Percentiles rank a stretch among this genome's conserved stretches.
phyloP scores from a whole-genome alignment of 768 basidiomycete genomes.

The Galerina marginata region DNA sequence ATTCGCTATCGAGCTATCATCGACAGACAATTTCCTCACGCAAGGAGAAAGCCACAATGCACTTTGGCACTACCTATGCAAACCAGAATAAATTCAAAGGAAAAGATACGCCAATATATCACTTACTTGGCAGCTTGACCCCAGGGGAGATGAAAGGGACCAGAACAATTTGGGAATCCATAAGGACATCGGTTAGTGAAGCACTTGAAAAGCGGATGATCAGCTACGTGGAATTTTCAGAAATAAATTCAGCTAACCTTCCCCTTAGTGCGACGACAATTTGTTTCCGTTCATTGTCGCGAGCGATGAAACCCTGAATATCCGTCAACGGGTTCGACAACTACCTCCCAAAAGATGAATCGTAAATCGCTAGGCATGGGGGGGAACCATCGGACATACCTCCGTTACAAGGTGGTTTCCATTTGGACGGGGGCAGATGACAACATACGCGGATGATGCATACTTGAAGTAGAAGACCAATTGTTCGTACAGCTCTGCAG shows the following conservation, averaged over 20 bases:
- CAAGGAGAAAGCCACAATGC: constrained; percentile 56
- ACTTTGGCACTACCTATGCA: constrained; percentile 44
- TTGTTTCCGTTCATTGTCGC: constrained; percentile 48
- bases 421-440: constrained; percentile 54
- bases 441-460: constrained; percentile 53
- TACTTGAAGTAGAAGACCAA: constrained; percentile 61
- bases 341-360: constrained; percentile 26
- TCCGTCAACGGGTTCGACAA: constrained; percentile 46
- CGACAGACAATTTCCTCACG: constrained; percentile 35
- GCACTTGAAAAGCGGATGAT: constrained; percentile 30
- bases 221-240: background rate
- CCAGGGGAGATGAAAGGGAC: constrained; percentile 52
- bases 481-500: constrained; percentile 45
- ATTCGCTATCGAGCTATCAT: background rate
- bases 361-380: background rate
- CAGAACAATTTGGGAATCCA: constrained; percentile 47
- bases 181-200: constrained; percentile 45
- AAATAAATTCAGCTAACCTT: constrained; percentile 38
- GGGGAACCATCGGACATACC: constrained; percentile 27
- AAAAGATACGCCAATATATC: background rate
- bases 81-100: background rate
- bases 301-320: constrained; percentile 52
- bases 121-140: constrained; percentile 45
- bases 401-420: constrained; percentile 46
- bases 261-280: constrained; percentile 54